A percentile compares a stretch with the other conserved stretches of the same genome.
phyloP scores from a whole-genome alignment of 2,329 filamentous ascomycete genomes.

The Diatrype stigma region DNA sequence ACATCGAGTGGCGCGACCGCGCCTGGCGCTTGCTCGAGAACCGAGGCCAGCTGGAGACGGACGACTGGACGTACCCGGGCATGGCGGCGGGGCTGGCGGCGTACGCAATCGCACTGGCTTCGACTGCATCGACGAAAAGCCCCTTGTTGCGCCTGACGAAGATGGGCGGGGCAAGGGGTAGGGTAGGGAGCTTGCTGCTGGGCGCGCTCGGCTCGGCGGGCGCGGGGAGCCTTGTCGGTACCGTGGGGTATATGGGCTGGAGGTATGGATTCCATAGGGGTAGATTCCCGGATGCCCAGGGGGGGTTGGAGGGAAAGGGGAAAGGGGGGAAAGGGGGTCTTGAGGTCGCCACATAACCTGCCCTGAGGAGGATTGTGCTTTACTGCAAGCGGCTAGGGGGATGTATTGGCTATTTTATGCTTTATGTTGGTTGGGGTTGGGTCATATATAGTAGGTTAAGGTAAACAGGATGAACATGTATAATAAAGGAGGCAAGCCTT shows the following conservation, averaged over 20 bases:
- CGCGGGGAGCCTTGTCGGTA: constrained; percentile 45
- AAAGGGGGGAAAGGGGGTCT: neutral
- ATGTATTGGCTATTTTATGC: too few relatives aligned
- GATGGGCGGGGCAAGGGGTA: constrained; percentile 17
- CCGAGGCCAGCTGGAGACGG: constrained; percentile 50
- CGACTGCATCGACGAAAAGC: too few relatives aligned
- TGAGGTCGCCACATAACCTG: too few relatives aligned
- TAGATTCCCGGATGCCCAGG: constrained; percentile 28
- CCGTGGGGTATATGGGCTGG: constrained; percentile 45
- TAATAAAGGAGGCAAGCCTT: too few relatives aligned
- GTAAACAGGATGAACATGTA: too few relatives aligned
- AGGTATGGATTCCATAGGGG: constrained; percentile 44
- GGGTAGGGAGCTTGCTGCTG: constrained; percentile 31
- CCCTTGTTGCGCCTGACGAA: too few relatives aligned
- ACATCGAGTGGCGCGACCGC: constrained; percentile 62
- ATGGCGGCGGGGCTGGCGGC: constrained; percentile 30
- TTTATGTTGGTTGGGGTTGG: too few relatives aligned
- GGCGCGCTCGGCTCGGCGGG: constrained; percentile 41
- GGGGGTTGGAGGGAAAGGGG: constrained; percentile 6
- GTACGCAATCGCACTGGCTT: constrained; percentile 12
- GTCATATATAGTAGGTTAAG: too few relatives aligned
- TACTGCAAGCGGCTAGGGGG: too few relatives aligned
- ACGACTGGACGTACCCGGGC: constrained; percentile 50
- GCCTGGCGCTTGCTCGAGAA: constrained; percentile 59
- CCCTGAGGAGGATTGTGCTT: too few relatives aligned